These are phyloP conservation scores for Neurospora tetrasperma DNA, from an alignment of 495 filamentous ascomycete species.

Conservation along the genomic window DNA sequence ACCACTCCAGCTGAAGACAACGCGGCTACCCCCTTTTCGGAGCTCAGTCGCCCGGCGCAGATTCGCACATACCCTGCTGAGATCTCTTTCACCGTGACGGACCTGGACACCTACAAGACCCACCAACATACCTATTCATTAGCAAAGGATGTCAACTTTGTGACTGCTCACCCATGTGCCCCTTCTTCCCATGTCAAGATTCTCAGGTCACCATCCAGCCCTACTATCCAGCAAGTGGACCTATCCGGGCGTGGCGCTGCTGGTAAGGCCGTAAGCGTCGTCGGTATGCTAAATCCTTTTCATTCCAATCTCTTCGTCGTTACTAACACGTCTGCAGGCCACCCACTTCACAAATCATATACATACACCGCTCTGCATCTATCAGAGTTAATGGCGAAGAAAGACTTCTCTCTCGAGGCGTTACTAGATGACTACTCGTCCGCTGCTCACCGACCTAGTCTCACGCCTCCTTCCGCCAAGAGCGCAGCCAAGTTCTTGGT, in stretches of 20 bases:
- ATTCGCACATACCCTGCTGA: conserved; percentile 41
- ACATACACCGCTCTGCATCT: conserved; percentile 47
- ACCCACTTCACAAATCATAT: conserved; percentile 54
- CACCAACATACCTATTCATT: conserved; percentile 38
- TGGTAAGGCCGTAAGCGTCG: conserved; percentile 29
- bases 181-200: conserved; percentile 43
- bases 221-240: conserved; percentile 42
- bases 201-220: conserved; percentile 37
- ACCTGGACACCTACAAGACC: conserved; percentile 24
- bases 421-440: conserved; percentile 27
- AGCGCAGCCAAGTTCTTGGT: conserved; percentile 36
- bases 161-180: conserved; percentile 55
- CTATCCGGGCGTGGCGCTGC: conserved; percentile 30
- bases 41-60: conserved; percentile 23
- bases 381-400: conserved; percentile 36
- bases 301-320: neutral
- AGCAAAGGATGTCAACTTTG: conserved; percentile 53
- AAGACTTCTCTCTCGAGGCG: conserved; percentile 31
- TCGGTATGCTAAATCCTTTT: conserved; percentile 21
- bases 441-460: conserved; percentile 18
- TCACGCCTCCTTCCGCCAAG: conserved; percentile 12
- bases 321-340: conserved; percentile 33
- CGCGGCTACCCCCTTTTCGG: conserved; percentile 22
- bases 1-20: conserved; percentile 26
- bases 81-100: conserved; percentile 40